phyloP scores from a whole-genome alignment of 2,329 filamentous ascomycete genomes.

The Rhinocladiella mackenziei region DNA sequence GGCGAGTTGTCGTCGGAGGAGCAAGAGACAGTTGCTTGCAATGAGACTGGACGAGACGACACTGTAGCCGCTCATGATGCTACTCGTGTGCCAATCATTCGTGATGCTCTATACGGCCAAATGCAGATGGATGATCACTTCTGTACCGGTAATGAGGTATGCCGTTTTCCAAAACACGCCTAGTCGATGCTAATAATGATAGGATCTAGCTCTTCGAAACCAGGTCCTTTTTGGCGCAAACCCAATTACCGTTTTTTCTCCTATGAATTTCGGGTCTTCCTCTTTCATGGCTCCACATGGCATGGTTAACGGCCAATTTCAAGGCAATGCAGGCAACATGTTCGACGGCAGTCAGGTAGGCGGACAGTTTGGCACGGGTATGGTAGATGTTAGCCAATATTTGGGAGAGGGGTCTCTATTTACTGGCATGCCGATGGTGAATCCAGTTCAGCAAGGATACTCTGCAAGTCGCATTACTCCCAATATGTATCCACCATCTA shows the following conservation, averaged over 20 bases:
- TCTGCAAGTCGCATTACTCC: background rate
- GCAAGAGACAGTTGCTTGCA: background rate
- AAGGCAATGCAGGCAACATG: too few species aligned
- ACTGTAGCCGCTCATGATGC: background rate
- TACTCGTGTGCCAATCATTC: background rate
- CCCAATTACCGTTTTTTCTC: too few species aligned
- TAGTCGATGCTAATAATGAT: too few species aligned
- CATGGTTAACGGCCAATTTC: too few species aligned
- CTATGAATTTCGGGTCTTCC: too few species aligned
- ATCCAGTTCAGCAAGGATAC: slow-evolving; percentile 3
- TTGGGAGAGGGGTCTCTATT: too few species aligned
- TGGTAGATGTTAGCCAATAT: too few species aligned
- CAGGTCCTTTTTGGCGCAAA: background rate
- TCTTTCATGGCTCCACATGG: too few species aligned
- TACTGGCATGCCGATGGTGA: background rate
- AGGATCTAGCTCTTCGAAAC: too few species aligned
- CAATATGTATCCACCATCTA: background rate
- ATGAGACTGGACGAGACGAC: background rate
- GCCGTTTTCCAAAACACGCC: too few species aligned
- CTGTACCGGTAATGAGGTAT: background rate
- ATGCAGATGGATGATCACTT: background rate
- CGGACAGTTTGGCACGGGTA: too few species aligned
- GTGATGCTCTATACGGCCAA: background rate
- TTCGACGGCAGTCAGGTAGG: too few species aligned
- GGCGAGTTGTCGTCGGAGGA: background rate